Evolutionary conservation across 1,284 basidiomycete species (phyloP), one percentile per base, ranked within the genome.

Genomic region (Apiotrichum siamense): DNA sequence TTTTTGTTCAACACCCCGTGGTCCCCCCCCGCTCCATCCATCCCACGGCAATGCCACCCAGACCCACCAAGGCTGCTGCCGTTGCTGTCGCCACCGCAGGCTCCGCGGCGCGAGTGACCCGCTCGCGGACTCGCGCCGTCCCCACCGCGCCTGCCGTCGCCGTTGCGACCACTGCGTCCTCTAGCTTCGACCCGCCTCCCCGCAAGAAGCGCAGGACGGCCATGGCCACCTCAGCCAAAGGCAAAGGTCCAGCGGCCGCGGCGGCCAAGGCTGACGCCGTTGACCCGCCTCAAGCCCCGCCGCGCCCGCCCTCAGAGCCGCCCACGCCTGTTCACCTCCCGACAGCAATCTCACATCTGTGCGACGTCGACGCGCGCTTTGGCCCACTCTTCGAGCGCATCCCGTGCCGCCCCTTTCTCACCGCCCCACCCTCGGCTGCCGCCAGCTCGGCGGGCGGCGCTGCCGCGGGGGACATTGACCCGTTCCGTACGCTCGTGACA

Each of bases 291-390:
- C 37, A 21, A 40, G 39, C 27, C 43, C 37, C 33, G 42, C n/a
- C 17, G 45, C 7, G 20, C 38, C 7, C 38, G 12, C 13, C 38
- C 12, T 17, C 58, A n/a, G n/a, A n/a, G 55, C 44, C 59, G 55
- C 26, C 64, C 54, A 9, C 54, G 55, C 10, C 59, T 4, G 92
- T 94, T 75, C 79, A 81, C 18, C 83, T 90, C 57, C 79, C 83
- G 35, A 80, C 83, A 4, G 89, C 87, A 0, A 85, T 83, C 64
- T 56, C 75, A 13, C 88, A 93, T 65, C 80, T 93, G 21, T 79
- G 83, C 47, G 58, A 67, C 2, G 79, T 78, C 3, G 90, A 93
- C 62, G 64, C 75, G 7, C 82, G 90, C 2, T 94, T 92, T 69
- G 75, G 77, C 50, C 78, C 80, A 26, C 61, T 92, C 4, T 90